Evolutionary conservation across 2,329 filamentous ascomycete genomes (phyloP).

Genomic region (Talaromyces sp.): DNA sequence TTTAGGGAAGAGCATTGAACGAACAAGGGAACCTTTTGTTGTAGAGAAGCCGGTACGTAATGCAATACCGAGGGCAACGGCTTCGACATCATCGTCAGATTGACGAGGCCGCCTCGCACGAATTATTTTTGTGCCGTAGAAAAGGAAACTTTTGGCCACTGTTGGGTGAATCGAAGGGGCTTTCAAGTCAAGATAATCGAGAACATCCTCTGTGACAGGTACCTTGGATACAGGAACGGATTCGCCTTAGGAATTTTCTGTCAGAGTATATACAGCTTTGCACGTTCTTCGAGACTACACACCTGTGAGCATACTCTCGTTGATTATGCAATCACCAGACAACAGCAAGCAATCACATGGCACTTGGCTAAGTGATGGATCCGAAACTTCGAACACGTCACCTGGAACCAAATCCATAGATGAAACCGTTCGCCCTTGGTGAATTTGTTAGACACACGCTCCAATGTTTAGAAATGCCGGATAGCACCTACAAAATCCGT

Average conservation of each 20-base stretch:
- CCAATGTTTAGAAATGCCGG: background rate
- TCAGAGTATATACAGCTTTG: slow-evolving; percentile 8
- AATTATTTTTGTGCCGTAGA: slow-evolving; percentile 92
- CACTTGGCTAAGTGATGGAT: slow-evolving; percentile 80
- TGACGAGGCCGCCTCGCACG: slow-evolving; percentile 84
- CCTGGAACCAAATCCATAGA: slow-evolving; percentile 89
- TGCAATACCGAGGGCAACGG: slow-evolving; percentile 84
- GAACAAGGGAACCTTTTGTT: slow-evolving; percentile 89
- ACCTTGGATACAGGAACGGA: slow-evolving; percentile 94
- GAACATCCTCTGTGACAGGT: slow-evolving; percentile 72
- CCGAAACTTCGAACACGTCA: slow-evolving; percentile 94
- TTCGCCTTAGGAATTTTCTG: slow-evolving; percentile 57
- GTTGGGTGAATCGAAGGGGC: slow-evolving; percentile 78
- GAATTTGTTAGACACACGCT: background rate
- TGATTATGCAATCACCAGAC: slow-evolving; percentile 94
- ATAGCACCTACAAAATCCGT: slow-evolving; percentile 72
- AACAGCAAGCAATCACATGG: slow-evolving; percentile 89
- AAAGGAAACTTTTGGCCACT: slow-evolving; percentile 82
- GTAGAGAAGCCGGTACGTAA: slow-evolving; percentile 95
- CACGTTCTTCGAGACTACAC: background rate
- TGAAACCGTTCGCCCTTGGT: slow-evolving; percentile 70
- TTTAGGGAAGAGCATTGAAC: slow-evolving; percentile 98
- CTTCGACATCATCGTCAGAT: slow-evolving; percentile 65
- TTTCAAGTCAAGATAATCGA: slow-evolving; percentile 69
- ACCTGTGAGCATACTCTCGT: slow-evolving; percentile 96